Percentiles rank a stretch among this genome's conserved stretches.
Conservation (phyloP, 2,329 filamentous ascomycete species). For the Penicillium decumbens region DNA sequence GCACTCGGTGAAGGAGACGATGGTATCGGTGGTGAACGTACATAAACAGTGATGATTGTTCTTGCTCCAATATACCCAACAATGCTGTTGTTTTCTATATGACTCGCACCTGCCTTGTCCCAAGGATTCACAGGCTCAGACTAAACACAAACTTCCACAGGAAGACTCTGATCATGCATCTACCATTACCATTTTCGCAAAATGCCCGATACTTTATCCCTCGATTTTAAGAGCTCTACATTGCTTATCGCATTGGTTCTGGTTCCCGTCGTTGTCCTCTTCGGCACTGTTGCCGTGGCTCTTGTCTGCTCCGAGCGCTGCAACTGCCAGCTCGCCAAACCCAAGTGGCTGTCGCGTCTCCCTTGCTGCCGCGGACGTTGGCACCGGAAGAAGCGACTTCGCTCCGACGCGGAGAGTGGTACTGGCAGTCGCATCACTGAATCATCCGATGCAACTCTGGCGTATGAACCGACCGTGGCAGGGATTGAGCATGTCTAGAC, state of each 20-base stretch:
- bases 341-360: constrained; percentile 22
- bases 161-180: constrained; percentile 2
- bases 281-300: constrained; percentile 36
- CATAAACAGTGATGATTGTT: constrained; percentile 19
- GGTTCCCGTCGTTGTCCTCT: constrained; percentile 46
- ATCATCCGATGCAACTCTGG: constrained; percentile 25
- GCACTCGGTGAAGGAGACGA: constrained; percentile 34
- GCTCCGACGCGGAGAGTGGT: constrained; percentile 32
- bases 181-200: constrained; percentile 15
- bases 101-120: constrained; percentile 1
- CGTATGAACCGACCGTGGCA: constrained; percentile 23
- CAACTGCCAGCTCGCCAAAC: constrained; percentile 18
- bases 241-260: constrained; percentile 45
- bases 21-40: constrained; percentile 28
- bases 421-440: constrained; percentile 32
- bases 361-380: constrained; percentile 20
- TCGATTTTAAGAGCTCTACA: constrained; percentile 34
- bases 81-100: constrained; percentile 6
- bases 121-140: background rate
- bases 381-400: constrained; percentile 25
- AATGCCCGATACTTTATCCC: constrained; percentile 29
- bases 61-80: constrained; percentile 25
- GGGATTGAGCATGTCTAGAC: constrained; percentile 24
- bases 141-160: background rate
- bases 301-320: constrained; percentile 40